Evolutionary conservation across 2,329 filamentous ascomycete species (phyloP).

Genomic region (Fusarium citri): DNA sequence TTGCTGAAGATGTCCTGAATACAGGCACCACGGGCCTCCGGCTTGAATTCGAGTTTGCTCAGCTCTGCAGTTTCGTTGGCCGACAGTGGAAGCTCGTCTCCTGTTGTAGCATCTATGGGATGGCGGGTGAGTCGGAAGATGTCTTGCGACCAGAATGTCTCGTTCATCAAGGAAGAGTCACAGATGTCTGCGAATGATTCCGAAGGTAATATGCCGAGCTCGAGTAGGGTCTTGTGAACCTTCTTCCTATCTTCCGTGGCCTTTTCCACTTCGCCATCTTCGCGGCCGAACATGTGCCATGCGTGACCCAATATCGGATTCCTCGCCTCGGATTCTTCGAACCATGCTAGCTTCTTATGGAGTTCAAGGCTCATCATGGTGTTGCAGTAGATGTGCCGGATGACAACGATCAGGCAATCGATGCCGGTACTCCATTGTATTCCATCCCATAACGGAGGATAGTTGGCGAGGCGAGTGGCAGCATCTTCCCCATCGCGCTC

Average conservation of each 20-base stretch:
- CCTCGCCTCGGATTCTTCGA: not conserved
- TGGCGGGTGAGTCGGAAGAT: not conserved
- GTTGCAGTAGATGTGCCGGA: not conserved
- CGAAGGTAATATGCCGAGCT: fast-evolving
- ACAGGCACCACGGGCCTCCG: not conserved
- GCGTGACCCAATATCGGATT: not conserved
- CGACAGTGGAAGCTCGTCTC: not conserved
- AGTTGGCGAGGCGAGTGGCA: not conserved
- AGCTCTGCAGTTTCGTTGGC: not conserved
- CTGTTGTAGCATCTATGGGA: no score
- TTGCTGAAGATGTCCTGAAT: not conserved
- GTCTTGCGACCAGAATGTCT: not conserved
- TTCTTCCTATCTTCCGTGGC: not conserved
- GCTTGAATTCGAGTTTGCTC: not conserved
- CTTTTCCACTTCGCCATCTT: no score
- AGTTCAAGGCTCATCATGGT: not conserved
- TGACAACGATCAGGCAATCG: not conserved
- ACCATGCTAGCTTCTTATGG: not conserved
- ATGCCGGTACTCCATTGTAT: not conserved
- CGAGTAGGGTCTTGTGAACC: not conserved
- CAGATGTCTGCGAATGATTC: not conserved
- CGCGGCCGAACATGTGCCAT: not conserved
- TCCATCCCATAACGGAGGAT: not conserved
- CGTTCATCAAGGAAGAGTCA: not conserved
- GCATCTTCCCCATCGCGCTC: not conserved